These are phyloP conservation scores for Thymus quinquecostatus DNA, from an alignment of 257 asterid species.

Conservation along the genomic window DNA sequence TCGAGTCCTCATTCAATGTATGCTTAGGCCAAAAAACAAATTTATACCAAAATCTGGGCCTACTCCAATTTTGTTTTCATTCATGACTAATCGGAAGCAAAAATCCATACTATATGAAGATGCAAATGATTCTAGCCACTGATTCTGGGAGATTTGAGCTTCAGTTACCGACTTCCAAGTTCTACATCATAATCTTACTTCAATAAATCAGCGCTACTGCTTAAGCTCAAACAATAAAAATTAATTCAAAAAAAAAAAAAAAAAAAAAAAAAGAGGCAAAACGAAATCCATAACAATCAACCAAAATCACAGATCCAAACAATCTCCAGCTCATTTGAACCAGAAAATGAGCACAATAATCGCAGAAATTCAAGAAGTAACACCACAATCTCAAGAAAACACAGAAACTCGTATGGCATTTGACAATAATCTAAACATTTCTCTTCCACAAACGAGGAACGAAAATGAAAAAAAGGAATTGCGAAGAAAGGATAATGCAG, in stretches of 20 bases:
- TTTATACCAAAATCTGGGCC: neutral
- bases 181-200: constrained; percentile 12
- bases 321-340: constrained; percentile 22
- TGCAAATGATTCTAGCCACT: constrained; percentile 2
- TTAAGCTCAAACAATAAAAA: constrained; percentile 13
- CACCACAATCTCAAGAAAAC: constrained; percentile 20
- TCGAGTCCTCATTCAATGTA: too few relatives aligned
- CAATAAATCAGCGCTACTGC: neutral
- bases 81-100: neutral
- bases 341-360: neutral
- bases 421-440: neutral
- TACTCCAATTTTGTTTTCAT: neutral
- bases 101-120: constrained; percentile 17
- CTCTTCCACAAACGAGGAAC: neutral
- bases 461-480: constrained; percentile 14
- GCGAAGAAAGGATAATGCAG: constrained; percentile 4
- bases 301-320: constrained; percentile 43
- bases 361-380: constrained; percentile 19
- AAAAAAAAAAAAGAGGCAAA: neutral
- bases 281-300: constrained; percentile 10
- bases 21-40: too few relatives aligned
- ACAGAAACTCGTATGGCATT: constrained; percentile 8
- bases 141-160: constrained; percentile 14
- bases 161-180: constrained; percentile 4
- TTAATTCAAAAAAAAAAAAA: neutral